phyloP scores from a whole-genome alignment of 2,329 filamentous ascomycete species.

The Simplicillium sp. region DNA sequence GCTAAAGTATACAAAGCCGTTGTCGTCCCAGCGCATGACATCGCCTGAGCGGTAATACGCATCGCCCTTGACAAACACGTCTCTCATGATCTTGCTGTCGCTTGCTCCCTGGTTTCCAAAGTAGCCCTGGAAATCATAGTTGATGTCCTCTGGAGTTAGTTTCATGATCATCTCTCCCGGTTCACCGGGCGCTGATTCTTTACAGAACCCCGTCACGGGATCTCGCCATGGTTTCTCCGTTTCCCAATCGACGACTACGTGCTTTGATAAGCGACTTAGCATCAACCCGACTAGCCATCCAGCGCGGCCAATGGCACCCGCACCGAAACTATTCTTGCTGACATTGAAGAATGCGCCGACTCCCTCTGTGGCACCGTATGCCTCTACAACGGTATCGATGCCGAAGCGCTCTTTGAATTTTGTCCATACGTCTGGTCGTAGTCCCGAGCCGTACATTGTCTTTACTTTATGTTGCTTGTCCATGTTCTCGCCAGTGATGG shows the following conservation, averaged over 20 bases:
- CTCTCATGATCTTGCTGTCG: constrained; percentile 60
- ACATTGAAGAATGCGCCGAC: constrained; percentile 62
- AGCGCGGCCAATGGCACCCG: constrained; percentile 67
- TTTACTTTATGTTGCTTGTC: constrained; percentile 66
- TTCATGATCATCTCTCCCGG: constrained; percentile 67
- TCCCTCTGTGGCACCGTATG: constrained; percentile 73
- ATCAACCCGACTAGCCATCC: constrained; percentile 52
- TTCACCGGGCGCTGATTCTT: constrained; percentile 45
- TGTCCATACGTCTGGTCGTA: constrained; percentile 80
- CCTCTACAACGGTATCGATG: constrained; percentile 64
- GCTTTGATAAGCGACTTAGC: constrained; percentile 36
- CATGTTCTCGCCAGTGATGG: constrained; percentile 54
- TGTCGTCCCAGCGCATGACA: constrained; percentile 57
- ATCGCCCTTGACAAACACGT: constrained; percentile 67
- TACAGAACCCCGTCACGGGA: constrained; percentile 59
- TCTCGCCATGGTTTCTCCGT: constrained; percentile 61
- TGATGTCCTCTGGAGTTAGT: constrained; percentile 54
- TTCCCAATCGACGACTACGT: constrained; percentile 63
- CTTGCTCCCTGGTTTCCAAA: constrained; percentile 67
- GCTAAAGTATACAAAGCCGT: constrained; percentile 70
- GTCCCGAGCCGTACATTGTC: constrained; percentile 71
- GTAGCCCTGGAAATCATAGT: constrained; percentile 69
- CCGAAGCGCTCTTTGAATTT: constrained; percentile 73
- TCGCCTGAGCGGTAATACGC: constrained; percentile 80
- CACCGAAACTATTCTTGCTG: constrained; percentile 60